phyloP scores from a whole-genome alignment of 1,139 yeast species.

The Kluyveromyces sp. region DNA sequence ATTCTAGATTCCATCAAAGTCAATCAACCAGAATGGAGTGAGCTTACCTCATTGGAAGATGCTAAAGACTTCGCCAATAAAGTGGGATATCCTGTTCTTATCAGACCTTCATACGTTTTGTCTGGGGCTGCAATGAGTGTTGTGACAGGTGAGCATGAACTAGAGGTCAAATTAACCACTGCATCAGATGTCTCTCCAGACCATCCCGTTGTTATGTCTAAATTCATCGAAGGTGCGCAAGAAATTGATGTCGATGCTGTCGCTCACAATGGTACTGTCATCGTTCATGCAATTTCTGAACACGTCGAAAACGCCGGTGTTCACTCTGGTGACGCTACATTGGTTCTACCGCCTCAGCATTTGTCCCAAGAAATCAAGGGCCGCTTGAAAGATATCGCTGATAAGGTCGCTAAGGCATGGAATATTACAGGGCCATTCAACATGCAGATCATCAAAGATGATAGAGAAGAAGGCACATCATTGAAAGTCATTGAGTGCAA shows the following conservation, averaged over 20 bases:
- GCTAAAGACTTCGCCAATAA: constrained; percentile 80
- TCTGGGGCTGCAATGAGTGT: constrained; percentile 99
- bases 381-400: constrained; percentile 74
- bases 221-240: constrained; percentile 90
- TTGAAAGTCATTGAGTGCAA: constrained; percentile 97
- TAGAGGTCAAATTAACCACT: constrained; percentile 69
- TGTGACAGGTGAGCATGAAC: constrained; percentile 67
- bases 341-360: constrained; percentile 84
- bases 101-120: constrained; percentile 93
- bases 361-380: constrained; percentile 52
- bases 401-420: constrained; percentile 90
- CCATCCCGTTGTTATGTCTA: constrained; percentile 95
- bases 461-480: constrained; percentile 51
- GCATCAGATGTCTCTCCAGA: constrained; percentile 93
- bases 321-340: constrained; percentile 97
- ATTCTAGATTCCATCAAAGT: constrained; percentile 86
- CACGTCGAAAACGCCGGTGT: constrained; percentile 99
- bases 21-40: constrained; percentile 98
- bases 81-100: constrained; percentile 93
- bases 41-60: constrained; percentile 75
- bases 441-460: constrained; percentile 88
- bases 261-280: constrained; percentile 77
- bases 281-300: constrained; percentile 94
- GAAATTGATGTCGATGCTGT: constrained; percentile 98
- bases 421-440: constrained; percentile 96